These are phyloP conservation scores for Apiospora saccharicola DNA, from an alignment of 2,329 filamentous ascomycete species.

Conservation along the genomic window DNA sequence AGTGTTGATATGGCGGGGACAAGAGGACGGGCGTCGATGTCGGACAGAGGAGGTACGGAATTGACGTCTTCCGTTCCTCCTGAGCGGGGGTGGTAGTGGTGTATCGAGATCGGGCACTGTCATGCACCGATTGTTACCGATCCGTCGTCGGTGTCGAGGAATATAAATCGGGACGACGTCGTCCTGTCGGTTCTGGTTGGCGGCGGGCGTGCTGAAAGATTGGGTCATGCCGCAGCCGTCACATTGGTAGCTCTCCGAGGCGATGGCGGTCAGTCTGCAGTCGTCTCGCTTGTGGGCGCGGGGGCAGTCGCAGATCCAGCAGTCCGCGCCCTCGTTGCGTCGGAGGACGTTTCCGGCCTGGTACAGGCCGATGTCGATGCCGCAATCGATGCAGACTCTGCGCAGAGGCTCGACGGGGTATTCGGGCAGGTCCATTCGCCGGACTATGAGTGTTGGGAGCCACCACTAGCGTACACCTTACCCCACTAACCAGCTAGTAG, in stretches of 20 bases:
- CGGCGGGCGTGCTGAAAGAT: not conserved
- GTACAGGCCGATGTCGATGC: constrained; percentile 13
- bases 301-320: constrained; percentile 1
- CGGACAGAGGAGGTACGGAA: not conserved
- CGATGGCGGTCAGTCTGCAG: not conserved
- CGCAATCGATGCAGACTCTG: constrained; percentile 4
- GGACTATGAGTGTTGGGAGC: not conserved
- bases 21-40: not conserved
- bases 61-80: not conserved
- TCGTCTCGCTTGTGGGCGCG: not conserved
- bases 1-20: constrained; percentile 2
- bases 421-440: not conserved
- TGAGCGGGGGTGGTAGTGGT: not conserved
- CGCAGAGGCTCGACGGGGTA: not conserved
- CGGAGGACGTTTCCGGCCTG: not conserved
- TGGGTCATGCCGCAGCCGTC: not conserved
- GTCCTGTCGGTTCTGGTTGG: not conserved
- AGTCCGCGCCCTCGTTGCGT: not conserved
- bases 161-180: not conserved
- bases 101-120: not conserved
- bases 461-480: too few relatives aligned
- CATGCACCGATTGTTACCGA: not conserved
- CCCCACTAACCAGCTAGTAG: too few relatives aligned
- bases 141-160: not conserved
- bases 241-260: not conserved